Percentiles rank a stretch among this genome's conserved stretches.
Evolutionary conservation across 2,329 filamentous ascomycete species (phyloP).

Genomic region (Diaporthe capsici): DNA sequence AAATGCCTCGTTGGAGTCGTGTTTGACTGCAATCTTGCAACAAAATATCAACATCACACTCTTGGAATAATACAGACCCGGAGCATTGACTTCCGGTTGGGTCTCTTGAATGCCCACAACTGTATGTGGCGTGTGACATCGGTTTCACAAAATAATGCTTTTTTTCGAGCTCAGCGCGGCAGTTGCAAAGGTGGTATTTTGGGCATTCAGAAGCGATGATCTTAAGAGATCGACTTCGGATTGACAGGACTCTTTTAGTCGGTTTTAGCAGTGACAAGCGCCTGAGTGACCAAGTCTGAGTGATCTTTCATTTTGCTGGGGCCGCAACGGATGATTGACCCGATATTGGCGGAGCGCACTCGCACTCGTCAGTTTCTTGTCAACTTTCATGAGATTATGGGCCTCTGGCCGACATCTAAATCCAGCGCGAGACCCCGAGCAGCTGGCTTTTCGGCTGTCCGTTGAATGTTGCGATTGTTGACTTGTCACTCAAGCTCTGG

Average conservation of each 20-base stretch:
- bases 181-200: background rate
- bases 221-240: background rate
- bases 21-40: background rate
- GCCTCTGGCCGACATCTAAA: background rate
- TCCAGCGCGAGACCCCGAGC: background rate
- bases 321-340: background rate
- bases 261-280: no score
- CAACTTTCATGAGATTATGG: background rate
- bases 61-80: background rate
- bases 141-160: background rate
- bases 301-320: no score
- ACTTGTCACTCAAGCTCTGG: background rate
- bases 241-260: no score
- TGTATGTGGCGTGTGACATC: constrained; percentile 8
- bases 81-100: background rate
- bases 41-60: background rate
- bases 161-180: background rate
- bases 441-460: background rate
- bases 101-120: background rate
- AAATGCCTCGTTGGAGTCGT: background rate
- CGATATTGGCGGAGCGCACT: background rate
- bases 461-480: background rate
- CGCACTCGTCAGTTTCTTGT: no score
- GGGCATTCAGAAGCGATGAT: background rate
- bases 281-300: background rate